These are phyloP conservation scores for Xylaria sp. DNA, from an alignment of 2,329 filamentous ascomycete species.

Conservation along the genomic window DNA sequence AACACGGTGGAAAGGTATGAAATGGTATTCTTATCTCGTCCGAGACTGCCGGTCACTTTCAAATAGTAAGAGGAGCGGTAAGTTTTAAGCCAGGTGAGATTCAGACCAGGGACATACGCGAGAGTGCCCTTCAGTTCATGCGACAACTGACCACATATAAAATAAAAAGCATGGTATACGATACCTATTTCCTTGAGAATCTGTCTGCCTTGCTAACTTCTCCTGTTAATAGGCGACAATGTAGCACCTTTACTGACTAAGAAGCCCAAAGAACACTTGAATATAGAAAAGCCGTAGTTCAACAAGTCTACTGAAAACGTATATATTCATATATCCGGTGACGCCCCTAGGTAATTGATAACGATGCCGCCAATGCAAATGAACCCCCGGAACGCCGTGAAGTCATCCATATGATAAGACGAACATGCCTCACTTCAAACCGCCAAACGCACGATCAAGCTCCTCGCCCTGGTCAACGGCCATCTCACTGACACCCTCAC, in stretches of 20 bases:
- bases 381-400: conserved; percentile 6
- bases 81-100: background rate
- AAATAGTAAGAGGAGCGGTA: background rate
- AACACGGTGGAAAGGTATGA: no score
- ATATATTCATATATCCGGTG: background rate
- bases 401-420: background rate
- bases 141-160: background rate
- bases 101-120: background rate
- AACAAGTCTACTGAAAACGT: background rate
- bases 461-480: conserved; percentile 63
- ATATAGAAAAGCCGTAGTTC: background rate
- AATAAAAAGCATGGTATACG: background rate
- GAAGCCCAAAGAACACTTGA: background rate
- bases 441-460: conserved; percentile 67
- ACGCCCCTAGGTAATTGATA: background rate
- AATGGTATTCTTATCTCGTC: no score
- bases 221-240: background rate
- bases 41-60: no score
- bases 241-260: background rate
- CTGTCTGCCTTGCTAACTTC: background rate
- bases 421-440: conserved; percentile 36
- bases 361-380: conserved; percentile 16
- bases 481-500: conserved; percentile 52
- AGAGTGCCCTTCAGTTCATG: background rate
- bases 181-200: background rate